Evolutionary conservation across 352 stramenopile species (phyloP), one percentile per base, ranked within the genome.

Genomic region (Globisporangium irregulare): DNA sequence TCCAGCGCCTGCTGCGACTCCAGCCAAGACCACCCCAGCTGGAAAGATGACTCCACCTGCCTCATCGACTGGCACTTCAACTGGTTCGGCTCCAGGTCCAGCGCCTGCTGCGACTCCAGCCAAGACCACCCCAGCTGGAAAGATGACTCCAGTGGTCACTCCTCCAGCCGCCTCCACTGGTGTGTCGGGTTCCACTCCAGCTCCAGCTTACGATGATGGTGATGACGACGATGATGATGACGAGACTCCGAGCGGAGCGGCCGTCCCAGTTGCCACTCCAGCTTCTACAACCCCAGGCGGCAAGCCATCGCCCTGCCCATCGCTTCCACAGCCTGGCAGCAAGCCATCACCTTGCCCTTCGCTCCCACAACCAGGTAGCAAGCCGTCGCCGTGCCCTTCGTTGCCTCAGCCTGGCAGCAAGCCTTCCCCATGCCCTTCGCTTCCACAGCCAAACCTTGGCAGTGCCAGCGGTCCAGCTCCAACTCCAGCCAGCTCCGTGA

Each of bases 371-470:
- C 70, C 73, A 24, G 55, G 48, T 15, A 61, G 24, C 38, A 70
- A 70, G 46, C 43, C 68, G 6, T 64, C 59, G 5, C 73, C 73
- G n/a, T 79, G 73, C 53, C 73, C 73, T 12, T 77, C 73, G 58
- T 58, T 80, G 5, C 74, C 74, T n/a, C 68, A 69, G 41, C 74
- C 71, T 43, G 38, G 38, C 38, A 46, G 38, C 38, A 46, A 46
- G 38, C 38, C 38, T 18, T 46, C 38, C 4, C 38, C 38, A 46
- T 46, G 38, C 12, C 38, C 38, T 7, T 77, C 73, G 58, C 61
- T 79, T 2, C 74, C 74, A 27, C 68, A 69, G 32, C 74, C 71
- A 46, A 71, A 70, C 22, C 43, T 77, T 57, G 41, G 56, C 48
- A 54, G n/a, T 7, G 48, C 48, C 48, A 50, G 41, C 3, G 48